phyloP scores from a whole-genome alignment of 1,284 basidiomycete species.

The Heterobasidion occidentale region DNA sequence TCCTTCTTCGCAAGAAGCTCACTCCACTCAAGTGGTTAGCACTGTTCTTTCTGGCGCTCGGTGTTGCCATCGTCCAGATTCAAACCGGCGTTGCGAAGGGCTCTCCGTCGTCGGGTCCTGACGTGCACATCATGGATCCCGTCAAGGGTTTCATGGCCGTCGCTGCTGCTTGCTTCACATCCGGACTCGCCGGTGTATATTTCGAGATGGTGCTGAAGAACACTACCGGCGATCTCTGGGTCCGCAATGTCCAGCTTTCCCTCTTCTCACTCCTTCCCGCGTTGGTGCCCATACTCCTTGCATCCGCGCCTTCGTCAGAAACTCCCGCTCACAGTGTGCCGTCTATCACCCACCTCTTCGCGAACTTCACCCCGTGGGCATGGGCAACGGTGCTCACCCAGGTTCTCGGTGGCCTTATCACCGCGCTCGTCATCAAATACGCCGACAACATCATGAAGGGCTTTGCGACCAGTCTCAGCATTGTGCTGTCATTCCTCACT shows the following conservation, averaged over 20 bases:
- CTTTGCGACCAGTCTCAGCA: constrained; percentile 89
- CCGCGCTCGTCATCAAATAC: constrained; percentile 83
- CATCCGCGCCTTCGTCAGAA: constrained; percentile 19
- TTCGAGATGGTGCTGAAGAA: constrained; percentile 79
- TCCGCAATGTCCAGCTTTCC: constrained; percentile 74
- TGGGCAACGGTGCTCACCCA: constrained; percentile 87
- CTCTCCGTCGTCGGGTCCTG: neutral
- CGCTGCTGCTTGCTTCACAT: constrained; percentile 69
- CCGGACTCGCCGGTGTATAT: constrained; percentile 77
- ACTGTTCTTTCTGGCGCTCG: constrained; percentile 76
- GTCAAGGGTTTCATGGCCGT: constrained; percentile 62
- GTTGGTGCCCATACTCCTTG: constrained; percentile 73
- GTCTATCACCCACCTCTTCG: constrained; percentile 45
- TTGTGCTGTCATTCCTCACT: constrained; percentile 89
- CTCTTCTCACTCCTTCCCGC: constrained; percentile 78
- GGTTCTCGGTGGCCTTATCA: constrained; percentile 85
- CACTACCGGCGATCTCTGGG: constrained; percentile 66
- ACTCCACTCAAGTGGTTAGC: constrained; percentile 77
- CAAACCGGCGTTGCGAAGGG: constrained; percentile 35
- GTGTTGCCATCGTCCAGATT: constrained; percentile 90
- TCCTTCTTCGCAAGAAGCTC: constrained; percentile 72
- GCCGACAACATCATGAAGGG: constrained; percentile 89
- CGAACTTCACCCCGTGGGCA: constrained; percentile 83
- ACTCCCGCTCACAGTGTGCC: constrained; percentile 10
- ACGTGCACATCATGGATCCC: constrained; percentile 49